These are phyloP conservation scores for Trifolium subterraneum DNA, from an alignment of 306 rosid species.

Conservation along the genomic window DNA sequence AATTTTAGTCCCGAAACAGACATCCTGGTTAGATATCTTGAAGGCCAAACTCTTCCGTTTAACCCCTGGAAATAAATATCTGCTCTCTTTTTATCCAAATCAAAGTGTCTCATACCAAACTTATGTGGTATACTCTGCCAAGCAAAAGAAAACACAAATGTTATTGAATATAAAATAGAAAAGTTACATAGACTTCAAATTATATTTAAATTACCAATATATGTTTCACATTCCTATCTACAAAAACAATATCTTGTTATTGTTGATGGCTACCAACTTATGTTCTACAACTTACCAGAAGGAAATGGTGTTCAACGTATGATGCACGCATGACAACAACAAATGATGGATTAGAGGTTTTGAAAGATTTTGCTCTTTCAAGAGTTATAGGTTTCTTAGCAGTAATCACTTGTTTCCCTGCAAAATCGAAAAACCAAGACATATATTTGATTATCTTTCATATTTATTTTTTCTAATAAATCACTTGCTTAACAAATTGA, in stretches of 20 bases:
- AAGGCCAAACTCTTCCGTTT: too few relatives aligned
- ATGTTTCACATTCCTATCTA: too few relatives aligned
- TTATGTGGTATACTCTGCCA: background rate
- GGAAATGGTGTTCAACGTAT: background rate
- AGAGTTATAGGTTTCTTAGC: background rate
- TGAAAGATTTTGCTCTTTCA: slow-evolving; percentile 37
- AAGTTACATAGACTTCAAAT: too few relatives aligned
- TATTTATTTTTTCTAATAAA: too few relatives aligned
- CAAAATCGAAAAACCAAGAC: background rate
- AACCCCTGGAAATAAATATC: background rate
- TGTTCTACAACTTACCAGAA: slow-evolving; percentile 19
- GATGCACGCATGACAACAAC: slow-evolving; percentile 5
- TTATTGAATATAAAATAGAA: too few relatives aligned
- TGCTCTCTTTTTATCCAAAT: background rate
- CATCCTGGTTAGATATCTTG: background rate
- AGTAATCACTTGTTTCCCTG: background rate
- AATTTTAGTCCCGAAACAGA: accelerated
- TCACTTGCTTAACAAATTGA: too few relatives aligned
- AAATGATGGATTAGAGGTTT: slow-evolving; percentile 28
- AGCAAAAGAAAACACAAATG: background rate
- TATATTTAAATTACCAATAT: too few relatives aligned
- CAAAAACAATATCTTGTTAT: too few relatives aligned
- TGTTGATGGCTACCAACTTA: too few relatives aligned
- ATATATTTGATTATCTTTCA: too few relatives aligned
- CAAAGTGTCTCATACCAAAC: slow-evolving; percentile 31